phyloP scores from a whole-genome alignment of 139 green algal genomes.

The Zygnema circumcarinatum region DNA sequence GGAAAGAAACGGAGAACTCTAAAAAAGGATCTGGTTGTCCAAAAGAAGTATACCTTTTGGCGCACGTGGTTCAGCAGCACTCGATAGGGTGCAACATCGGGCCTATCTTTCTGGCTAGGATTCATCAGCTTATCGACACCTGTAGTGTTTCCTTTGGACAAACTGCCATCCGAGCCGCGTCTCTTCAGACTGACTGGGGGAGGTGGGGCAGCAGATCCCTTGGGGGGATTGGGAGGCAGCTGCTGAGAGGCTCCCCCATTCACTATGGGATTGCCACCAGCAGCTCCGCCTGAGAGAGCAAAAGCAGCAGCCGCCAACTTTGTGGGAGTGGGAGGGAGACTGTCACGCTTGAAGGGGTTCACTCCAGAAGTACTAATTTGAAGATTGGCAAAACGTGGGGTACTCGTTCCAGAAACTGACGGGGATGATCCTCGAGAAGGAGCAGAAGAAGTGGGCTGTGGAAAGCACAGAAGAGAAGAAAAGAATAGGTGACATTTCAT shows the following conservation, averaged over 20 bases:
- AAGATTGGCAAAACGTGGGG: constrained; percentile 2
- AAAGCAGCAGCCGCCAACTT: neutral
- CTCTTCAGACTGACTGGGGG: neutral
- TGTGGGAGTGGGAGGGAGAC: constrained; percentile 16
- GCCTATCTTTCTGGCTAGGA: constrained; percentile 1
- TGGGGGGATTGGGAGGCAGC: neutral
- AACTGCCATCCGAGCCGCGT: neutral
- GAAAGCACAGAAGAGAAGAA: neutral
- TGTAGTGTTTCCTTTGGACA: neutral
- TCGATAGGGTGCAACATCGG: constrained; percentile 78
- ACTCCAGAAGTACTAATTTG: neutral
- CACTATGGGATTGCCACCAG: neutral
- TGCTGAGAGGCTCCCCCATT: neutral
- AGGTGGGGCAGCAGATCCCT: neutral
- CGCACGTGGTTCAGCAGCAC: constrained; percentile 86
- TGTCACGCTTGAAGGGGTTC: neutral
- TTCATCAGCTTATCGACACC: constrained; percentile 31
- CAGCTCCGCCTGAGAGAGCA: neutral
- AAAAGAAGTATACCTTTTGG: constrained; percentile 70
- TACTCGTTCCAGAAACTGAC: neutral
- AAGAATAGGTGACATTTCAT: neutral
- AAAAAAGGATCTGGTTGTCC: neutral
- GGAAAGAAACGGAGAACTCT: neutral
- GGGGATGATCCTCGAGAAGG: neutral
- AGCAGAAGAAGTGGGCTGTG: neutral